These are phyloP conservation scores for Coccomyxa sp. DNA, from an alignment of 139 green algal genomes.

Conservation along the genomic window DNA sequence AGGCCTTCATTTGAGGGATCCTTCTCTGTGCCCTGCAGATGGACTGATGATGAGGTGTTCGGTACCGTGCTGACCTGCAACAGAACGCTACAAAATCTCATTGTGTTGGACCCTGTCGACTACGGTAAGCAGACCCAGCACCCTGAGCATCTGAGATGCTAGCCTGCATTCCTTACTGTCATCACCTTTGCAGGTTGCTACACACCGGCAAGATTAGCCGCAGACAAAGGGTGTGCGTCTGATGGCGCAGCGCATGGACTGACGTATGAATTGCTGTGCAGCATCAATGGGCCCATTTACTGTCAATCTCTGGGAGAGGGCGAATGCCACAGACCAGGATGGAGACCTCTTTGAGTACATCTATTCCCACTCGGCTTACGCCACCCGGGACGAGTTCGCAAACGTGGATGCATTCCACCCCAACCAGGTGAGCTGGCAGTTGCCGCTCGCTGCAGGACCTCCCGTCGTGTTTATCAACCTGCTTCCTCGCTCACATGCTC, in stretches of 20 bases:
- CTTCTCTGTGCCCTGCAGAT: slow-evolving; percentile 24
- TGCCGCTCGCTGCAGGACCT: too few relatives aligned
- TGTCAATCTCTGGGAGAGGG: slow-evolving; percentile 59
- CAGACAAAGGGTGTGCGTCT: too few relatives aligned
- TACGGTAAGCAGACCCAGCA: slow-evolving; percentile 28
- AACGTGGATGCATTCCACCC: not conserved
- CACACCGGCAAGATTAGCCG: too few relatives aligned
- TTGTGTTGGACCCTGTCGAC: slow-evolving; percentile 30
- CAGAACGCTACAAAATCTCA: not conserved
- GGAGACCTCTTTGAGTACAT: slow-evolving; percentile 45
- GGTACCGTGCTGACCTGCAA: slow-evolving; percentile 26
- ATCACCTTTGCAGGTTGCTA: too few relatives aligned
- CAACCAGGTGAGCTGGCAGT: slow-evolving; percentile 2
- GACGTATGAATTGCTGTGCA: not conserved
- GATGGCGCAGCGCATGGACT: too few relatives aligned
- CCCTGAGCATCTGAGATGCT: too few relatives aligned
- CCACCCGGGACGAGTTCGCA: not conserved
- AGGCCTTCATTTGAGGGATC: too few relatives aligned
- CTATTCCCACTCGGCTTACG: slow-evolving; percentile 29
- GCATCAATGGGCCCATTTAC: slow-evolving; percentile 42
- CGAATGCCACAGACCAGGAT: slow-evolving; percentile 7
- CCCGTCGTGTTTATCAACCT: not conserved
- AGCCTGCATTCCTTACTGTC: too few relatives aligned
- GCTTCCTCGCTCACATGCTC: not conserved
- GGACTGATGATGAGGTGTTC: slow-evolving; percentile 28